A percentile compares a stretch with the other conserved stretches of the same genome.
Conservation (phyloP, 176 grass and related monocot species). For the Hordeum vulgare region DNA sequence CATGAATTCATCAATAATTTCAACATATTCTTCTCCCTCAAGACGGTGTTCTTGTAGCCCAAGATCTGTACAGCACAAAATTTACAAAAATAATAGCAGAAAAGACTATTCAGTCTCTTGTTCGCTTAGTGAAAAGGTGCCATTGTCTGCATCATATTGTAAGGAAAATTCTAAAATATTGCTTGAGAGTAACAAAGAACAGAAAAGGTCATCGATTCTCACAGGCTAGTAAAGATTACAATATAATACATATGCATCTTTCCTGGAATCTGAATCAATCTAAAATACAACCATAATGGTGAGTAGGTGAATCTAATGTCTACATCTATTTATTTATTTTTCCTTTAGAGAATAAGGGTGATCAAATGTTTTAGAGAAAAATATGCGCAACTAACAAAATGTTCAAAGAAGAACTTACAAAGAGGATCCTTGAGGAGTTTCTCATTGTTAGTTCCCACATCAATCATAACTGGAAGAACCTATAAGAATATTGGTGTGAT, state of each 20-base stretch:
- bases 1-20: conserved; percentile 99
- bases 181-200: neutral
- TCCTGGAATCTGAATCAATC: neutral
- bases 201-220: neutral
- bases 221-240: neutral
- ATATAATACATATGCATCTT: neutral
- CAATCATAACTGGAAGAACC: conserved; percentile 99
- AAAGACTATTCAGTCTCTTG: neutral
- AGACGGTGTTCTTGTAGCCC: conserved; percentile 87
- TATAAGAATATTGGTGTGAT: conserved; percentile 27
- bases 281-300: neutral
- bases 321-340: neutral
- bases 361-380: neutral
- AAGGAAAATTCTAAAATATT: conserved; percentile 18
- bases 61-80: conserved; percentile 41
- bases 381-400: neutral
- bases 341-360: neutral
- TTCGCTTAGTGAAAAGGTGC: conserved; percentile 17
- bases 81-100: conserved; percentile 25
- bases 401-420: conserved; percentile 58
- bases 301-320: neutral
- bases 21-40: conserved; percentile 95
- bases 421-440: conserved; percentile 89
- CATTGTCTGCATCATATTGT: neutral
- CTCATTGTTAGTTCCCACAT: conserved; percentile 97